Evolutionary conservation across 2,329 filamentous ascomycete species (phyloP).

Genomic region (Neopestalotiopsis sp.): DNA sequence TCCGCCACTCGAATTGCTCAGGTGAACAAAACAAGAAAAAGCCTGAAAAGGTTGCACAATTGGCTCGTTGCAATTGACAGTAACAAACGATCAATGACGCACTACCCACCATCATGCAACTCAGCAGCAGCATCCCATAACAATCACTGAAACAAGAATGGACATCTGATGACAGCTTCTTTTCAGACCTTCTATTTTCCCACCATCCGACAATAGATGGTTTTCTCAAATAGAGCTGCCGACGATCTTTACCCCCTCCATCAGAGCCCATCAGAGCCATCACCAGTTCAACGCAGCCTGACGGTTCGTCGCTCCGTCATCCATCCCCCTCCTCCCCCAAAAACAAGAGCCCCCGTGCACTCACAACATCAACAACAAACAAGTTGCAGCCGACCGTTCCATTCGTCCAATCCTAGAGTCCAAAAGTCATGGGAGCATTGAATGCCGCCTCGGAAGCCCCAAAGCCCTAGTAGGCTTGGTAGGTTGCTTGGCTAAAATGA

Average conservation of each 20-base stretch:
- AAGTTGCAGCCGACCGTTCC: not conserved
- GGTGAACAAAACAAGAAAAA: not conserved
- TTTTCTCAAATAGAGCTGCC: slow-evolving; percentile 1
- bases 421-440: not conserved
- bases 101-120: not conserved
- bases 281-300: too few relatives aligned
- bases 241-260: not conserved
- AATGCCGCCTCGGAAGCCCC: not conserved
- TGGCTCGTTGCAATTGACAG: not conserved
- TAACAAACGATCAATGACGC: slow-evolving; percentile 1
- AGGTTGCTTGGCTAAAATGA: slow-evolving; percentile 12
- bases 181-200: not conserved
- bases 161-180: not conserved
- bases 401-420: not conserved
- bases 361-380: slow-evolving; percentile 1
- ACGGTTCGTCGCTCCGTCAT: slow-evolving; percentile 2
- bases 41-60: not conserved
- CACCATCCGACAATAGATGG: not conserved
- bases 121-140: not conserved
- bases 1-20: not conserved
- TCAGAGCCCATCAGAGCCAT: not conserved
- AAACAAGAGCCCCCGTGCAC: not conserved
- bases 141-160: not conserved
- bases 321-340: not conserved
- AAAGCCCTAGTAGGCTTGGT: not conserved